Percentiles rank a stretch among this genome's conserved stretches.
Conservation (phyloP, 495 filamentous ascomycete genomes). For the Penicillium desertorum region DNA sequence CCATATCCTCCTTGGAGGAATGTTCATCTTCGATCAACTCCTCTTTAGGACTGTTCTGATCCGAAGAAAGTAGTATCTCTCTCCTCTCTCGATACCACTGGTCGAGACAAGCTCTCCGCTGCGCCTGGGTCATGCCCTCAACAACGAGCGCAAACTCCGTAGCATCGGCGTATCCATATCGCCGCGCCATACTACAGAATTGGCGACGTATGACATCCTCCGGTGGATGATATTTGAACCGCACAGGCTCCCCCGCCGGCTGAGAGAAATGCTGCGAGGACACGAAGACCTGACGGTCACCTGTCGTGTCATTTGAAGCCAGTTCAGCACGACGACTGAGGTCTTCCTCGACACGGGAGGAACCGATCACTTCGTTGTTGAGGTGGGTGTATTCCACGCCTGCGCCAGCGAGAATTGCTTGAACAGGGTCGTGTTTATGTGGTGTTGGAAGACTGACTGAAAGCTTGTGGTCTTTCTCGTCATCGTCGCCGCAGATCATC, state of each 20-base stretch:
- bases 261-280: conserved; percentile 29
- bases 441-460: conserved; percentile 14
- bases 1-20: not conserved
- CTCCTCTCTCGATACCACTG: conserved; percentile 69
- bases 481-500: conserved; percentile 58
- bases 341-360: conserved; percentile 76
- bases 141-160: conserved; percentile 92
- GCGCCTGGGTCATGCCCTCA: conserved; percentile 87
- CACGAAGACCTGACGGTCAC: conserved; percentile 52
- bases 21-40: conserved; percentile 1
- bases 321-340: conserved; percentile 74
- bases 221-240: conserved; percentile 74
- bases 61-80: conserved; percentile 26
- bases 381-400: conserved; percentile 96
- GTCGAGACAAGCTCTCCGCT: conserved; percentile 76
- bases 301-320: conserved; percentile 48
- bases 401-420: conserved; percentile 83
- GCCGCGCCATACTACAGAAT: conserved; percentile 85
- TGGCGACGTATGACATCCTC: conserved; percentile 73
- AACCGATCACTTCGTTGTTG: conserved; percentile 93
- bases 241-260: conserved; percentile 30
- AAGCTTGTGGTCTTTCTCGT: conserved; percentile 32
- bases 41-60: not conserved
- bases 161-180: conserved; percentile 71
- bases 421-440: conserved; percentile 70